Percentiles rank a stretch among this genome's conserved stretches.
phyloP scores from a whole-genome alignment of 2,329 filamentous ascomycete genomes.

The Curvularia verruculosa region DNA sequence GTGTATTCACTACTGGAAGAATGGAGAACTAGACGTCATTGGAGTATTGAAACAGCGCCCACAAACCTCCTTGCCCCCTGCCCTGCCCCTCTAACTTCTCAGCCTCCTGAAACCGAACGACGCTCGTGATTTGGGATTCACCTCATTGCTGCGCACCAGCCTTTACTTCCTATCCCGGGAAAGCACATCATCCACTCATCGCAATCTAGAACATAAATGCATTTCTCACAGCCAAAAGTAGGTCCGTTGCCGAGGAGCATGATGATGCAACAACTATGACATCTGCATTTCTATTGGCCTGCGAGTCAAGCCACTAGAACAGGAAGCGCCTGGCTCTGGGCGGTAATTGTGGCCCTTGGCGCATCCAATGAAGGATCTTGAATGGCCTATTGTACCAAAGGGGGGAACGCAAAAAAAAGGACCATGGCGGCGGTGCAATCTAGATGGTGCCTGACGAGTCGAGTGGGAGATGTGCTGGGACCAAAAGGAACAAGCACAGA shows the following conservation, averaged over 20 bases:
- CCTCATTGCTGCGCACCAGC: constrained; percentile 39
- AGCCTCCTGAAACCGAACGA: constrained; percentile 52
- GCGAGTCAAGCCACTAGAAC: constrained; percentile 43
- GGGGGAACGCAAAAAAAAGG: constrained; percentile 23
- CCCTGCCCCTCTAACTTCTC: constrained; percentile 46
- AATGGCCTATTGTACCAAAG: constrained; percentile 36
- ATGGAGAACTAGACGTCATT: not conserved
- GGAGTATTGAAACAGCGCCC: not conserved
- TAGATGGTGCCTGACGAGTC: constrained; percentile 48
- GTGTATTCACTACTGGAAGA: not conserved
- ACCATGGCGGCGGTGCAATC: constrained; percentile 42
- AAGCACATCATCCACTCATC: constrained; percentile 55
- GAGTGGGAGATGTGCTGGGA: constrained; percentile 58
- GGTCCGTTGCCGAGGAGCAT: constrained; percentile 60
- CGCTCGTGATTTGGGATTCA: constrained; percentile 51
- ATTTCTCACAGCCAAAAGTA: constrained; percentile 55
- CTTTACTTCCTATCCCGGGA: constrained; percentile 48
- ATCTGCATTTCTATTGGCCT: constrained; percentile 47
- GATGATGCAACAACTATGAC: constrained; percentile 57
- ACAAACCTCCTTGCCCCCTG: no score
- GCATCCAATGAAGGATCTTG: constrained; percentile 39
- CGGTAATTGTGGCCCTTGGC: constrained; percentile 42
- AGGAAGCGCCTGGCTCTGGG: constrained; percentile 35
- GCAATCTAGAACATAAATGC: constrained; percentile 62
- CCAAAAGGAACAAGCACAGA: constrained; percentile 54